Conservation (phyloP, 768 basidiomycete species). For the Multifurca ochricompacta region DNA sequence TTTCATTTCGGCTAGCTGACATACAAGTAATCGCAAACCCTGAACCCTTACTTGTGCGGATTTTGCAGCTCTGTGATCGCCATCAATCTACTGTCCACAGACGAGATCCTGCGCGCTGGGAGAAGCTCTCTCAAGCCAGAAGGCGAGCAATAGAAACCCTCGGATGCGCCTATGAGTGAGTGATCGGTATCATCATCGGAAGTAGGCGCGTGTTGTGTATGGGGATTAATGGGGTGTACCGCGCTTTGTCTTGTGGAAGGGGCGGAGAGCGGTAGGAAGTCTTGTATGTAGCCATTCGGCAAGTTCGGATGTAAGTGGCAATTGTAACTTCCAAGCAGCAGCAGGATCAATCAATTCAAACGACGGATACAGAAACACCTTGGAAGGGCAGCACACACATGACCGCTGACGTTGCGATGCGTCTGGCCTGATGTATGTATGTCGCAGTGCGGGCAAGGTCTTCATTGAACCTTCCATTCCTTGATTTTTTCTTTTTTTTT, state of each 20-base stretch:
- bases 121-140: constrained; percentile 83
- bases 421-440: neutral
- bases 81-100: constrained; percentile 88
- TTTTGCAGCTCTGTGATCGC: constrained; percentile 77
- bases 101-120: constrained; percentile 89
- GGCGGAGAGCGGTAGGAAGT: neutral
- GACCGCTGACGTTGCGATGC: constrained; percentile 1
- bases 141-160: constrained; percentile 42
- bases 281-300: constrained; percentile 8
- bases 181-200: neutral
- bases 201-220: neutral
- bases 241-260: neutral
- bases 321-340: neutral
- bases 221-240: neutral
- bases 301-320: constrained; percentile 10
- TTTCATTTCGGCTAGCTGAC: constrained; percentile 22
- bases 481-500: too few species aligned
- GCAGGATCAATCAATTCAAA: neutral
- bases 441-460: neutral
- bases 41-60: constrained; percentile 4
- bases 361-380: neutral
- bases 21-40: neutral
- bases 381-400: constrained; percentile 7
- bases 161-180: neutral
- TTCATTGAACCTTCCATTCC: neutral